phyloP scores from a whole-genome alignment of 2,329 filamentous ascomycete species.

The Colletotrichum truncatum region DNA sequence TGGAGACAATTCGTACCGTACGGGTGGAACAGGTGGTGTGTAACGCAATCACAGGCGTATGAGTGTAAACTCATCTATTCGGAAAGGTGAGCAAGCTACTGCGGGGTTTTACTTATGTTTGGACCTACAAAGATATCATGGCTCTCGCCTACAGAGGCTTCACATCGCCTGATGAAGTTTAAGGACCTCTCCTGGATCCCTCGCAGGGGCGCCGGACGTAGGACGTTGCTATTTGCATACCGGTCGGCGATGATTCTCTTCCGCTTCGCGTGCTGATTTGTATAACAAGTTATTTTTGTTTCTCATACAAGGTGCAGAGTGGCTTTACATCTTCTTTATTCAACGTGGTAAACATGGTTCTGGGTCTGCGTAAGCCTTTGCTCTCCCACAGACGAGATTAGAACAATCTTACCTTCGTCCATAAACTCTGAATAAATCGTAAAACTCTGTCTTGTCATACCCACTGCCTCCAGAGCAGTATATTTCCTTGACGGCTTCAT shows the following conservation, averaged over 20 bases:
- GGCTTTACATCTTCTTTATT: slow-evolving; percentile 60
- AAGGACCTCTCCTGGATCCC: slow-evolving; percentile 67
- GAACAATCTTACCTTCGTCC: slow-evolving; percentile 54
- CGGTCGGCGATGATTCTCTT: slow-evolving; percentile 72
- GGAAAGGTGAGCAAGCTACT: slow-evolving; percentile 15
- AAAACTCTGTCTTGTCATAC: slow-evolving; percentile 73
- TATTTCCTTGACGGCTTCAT: slow-evolving; percentile 67
- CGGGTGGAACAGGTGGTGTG: slow-evolving; percentile 75
- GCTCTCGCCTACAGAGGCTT: slow-evolving; percentile 50
- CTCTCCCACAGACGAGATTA: background rate
- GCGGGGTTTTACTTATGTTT: background rate
- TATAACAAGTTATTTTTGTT: background rate
- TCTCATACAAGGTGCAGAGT: background rate
- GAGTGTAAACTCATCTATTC: slow-evolving; percentile 59
- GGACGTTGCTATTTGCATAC: slow-evolving; percentile 75
- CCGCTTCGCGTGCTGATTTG: slow-evolving; percentile 65
- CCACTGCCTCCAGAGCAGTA: slow-evolving; percentile 70
- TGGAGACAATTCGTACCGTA: slow-evolving; percentile 69
- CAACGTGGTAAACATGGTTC: slow-evolving; percentile 69
- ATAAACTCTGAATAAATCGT: slow-evolving; percentile 68
- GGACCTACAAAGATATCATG: slow-evolving; percentile 69
- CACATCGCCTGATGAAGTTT: slow-evolving; percentile 64
- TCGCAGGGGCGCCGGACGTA: slow-evolving; percentile 61
- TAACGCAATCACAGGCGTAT: slow-evolving; percentile 75
- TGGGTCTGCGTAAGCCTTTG: slow-evolving; percentile 32